Evolutionary conservation across 805 yeast genomes (phyloP).

Genomic region (Ogataea methanolica): DNA sequence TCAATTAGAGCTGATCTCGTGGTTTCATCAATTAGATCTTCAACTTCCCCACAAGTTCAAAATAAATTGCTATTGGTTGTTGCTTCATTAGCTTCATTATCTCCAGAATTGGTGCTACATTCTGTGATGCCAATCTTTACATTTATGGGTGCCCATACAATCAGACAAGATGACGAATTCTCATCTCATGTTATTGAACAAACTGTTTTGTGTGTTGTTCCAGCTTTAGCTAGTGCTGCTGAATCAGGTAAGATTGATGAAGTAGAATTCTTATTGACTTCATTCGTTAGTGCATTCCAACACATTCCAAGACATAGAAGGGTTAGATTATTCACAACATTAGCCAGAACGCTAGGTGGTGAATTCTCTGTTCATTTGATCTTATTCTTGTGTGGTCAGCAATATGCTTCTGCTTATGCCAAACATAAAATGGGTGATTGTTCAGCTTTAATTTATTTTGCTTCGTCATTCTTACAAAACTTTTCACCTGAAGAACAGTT

Average conservation of each 20-base stretch:
- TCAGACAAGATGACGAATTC: constrained; percentile 94
- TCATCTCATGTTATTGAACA: constrained; percentile 90
- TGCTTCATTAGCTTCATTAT: constrained; percentile 79
- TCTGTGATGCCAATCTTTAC: constrained; percentile 99
- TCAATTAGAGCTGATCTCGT: constrained; percentile 83
- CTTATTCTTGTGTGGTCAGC: constrained; percentile 76
- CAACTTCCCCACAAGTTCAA: constrained; percentile 92
- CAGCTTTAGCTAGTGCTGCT: constrained; percentile 64
- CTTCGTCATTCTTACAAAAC: constrained; percentile 60
- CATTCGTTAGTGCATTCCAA: constrained; percentile 90
- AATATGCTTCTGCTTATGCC: constrained; percentile 50
- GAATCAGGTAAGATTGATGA: constrained; percentile 50
- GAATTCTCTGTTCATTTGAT: constrained; percentile 64
- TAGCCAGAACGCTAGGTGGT: constrained; percentile 72
- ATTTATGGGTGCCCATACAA: constrained; percentile 97
- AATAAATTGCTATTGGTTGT: constrained; percentile 80
- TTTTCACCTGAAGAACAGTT: constrained; percentile 69
- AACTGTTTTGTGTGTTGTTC: constrained; percentile 84
- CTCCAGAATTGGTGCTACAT: constrained; percentile 89
- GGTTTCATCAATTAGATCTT: constrained; percentile 84
- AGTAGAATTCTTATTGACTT: constrained; percentile 76
- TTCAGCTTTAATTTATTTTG: constrained; percentile 64
- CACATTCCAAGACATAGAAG: constrained; percentile 97
- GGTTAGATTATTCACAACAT: constrained; percentile 73
- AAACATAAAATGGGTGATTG: constrained; percentile 65